These are phyloP conservation scores for Volvox africanus DNA, from an alignment of 139 green algal genomes.

Conservation along the genomic window DNA sequence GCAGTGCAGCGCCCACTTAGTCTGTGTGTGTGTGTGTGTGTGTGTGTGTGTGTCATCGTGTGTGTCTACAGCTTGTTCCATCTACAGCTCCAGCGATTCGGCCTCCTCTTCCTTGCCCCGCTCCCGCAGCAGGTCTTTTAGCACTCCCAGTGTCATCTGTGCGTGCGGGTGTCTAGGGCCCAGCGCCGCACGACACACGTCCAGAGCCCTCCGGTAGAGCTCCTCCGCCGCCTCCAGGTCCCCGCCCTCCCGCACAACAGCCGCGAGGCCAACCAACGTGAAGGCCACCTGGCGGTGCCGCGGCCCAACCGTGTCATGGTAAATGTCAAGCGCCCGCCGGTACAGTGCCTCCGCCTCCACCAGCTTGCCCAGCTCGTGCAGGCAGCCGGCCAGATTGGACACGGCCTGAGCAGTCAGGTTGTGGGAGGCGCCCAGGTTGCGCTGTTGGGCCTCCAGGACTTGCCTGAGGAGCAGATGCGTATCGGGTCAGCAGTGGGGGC, in stretches of 20 bases:
- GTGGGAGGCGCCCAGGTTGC: not conserved
- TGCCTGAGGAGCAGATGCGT: not conserved
- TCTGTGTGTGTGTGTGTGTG: too few relatives aligned
- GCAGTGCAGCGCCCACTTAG: too few relatives aligned
- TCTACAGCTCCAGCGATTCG: not conserved
- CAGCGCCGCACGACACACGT: not conserved
- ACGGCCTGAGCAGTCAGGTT: conserved; percentile 3
- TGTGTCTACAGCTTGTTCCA: too few relatives aligned
- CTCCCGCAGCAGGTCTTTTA: not conserved
- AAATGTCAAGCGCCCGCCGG: not conserved
- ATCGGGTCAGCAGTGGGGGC: not conserved
- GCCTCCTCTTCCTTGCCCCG: conserved; percentile 1
- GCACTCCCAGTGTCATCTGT: not conserved
- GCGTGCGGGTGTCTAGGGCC: not conserved
- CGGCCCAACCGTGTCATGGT: not conserved
- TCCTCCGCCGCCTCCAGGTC: not conserved
- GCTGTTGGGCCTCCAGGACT: not conserved
- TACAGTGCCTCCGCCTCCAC: conserved; percentile 10
- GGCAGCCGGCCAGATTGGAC: conserved; percentile 23
- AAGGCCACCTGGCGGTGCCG: conserved; percentile 2
- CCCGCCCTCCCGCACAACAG: conserved; percentile 1
- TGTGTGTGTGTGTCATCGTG: too few relatives aligned
- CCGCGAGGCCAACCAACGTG: not conserved
- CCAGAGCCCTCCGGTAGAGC: conserved; percentile 15
- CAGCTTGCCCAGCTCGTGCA: conserved; percentile 22